A percentile compares a stretch with the other conserved stretches of the same genome.
Conservation (phyloP, 2,329 filamentous ascomycete genomes). For the Coniosporium uncinatum region DNA sequence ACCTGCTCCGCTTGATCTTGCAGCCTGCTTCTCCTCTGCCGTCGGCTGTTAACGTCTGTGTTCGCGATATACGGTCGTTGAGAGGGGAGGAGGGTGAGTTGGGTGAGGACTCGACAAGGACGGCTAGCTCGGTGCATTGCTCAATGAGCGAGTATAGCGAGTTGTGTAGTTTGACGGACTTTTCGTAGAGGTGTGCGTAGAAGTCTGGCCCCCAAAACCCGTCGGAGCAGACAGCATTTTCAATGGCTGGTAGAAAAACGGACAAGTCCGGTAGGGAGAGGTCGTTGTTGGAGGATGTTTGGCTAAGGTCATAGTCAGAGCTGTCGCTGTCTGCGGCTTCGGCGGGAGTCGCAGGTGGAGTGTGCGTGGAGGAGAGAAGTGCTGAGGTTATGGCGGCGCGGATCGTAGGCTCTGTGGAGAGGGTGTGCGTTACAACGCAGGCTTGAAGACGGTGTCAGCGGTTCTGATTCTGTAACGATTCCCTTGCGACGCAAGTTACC, state of each 20-base stretch:
- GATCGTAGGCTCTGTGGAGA: constrained; percentile 41
- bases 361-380: constrained; percentile 33
- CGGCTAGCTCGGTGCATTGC: constrained; percentile 34
- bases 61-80: too few species aligned
- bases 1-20: constrained; percentile 29
- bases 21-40: constrained; percentile 14
- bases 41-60: too few species aligned
- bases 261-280: constrained; percentile 13
- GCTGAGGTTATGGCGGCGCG: constrained; percentile 40
- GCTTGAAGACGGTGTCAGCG: constrained; percentile 14
- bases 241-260: constrained; percentile 28
- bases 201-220: constrained; percentile 36
- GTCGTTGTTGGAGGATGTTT: constrained; percentile 19
- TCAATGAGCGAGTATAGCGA: constrained; percentile 39
- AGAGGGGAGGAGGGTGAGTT: neutral
- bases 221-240: constrained; percentile 29
- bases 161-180: constrained; percentile 31
- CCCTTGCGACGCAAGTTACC: constrained; percentile 13
- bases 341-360: neutral
- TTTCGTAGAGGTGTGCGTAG: constrained; percentile 35
- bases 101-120: constrained; percentile 19
- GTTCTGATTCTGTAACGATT: neutral
- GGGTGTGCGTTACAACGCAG: constrained; percentile 34
- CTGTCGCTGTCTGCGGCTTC: neutral
- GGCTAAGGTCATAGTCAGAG: constrained; percentile 6